Evolutionary conservation across 768 basidiomycete species (phyloP).

Genomic region (Boletus vinaceobasis): DNA sequence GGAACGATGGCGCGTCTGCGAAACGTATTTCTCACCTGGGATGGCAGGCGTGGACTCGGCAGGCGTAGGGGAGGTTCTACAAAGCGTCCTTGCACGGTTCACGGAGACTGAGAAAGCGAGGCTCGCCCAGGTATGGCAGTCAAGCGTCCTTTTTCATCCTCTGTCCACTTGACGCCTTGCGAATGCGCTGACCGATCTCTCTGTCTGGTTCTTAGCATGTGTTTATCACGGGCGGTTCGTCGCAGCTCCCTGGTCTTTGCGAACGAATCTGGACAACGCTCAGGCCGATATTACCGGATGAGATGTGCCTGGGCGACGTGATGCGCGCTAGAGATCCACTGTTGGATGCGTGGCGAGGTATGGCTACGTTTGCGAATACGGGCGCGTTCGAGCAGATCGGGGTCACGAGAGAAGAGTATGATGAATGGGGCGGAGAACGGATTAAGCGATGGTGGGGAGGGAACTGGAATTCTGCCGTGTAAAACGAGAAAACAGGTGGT

Average conservation of each 20-base stretch:
- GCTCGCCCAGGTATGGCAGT: slow-evolving; percentile 62
- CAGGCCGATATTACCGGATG: slow-evolving; percentile 83
- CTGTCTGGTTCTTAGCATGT: slow-evolving; percentile 62
- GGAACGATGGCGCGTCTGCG: slow-evolving; percentile 88
- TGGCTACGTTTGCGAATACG: slow-evolving; percentile 73
- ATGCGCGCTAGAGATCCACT: slow-evolving; percentile 59
- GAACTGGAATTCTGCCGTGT: slow-evolving; percentile 62
- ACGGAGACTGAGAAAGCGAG: slow-evolving; percentile 60
- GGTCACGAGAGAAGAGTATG: slow-evolving; percentile 79
- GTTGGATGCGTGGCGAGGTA: slow-evolving; percentile 88
- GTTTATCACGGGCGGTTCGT: slow-evolving; percentile 82
- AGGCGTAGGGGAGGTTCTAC: slow-evolving; percentile 88
- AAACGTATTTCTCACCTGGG: slow-evolving; percentile 88
- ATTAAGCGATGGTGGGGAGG: slow-evolving; percentile 91
- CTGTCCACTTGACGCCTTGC: background rate
- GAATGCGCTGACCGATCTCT: background rate
- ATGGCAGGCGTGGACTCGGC: slow-evolving; percentile 96
- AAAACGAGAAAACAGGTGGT: background rate
- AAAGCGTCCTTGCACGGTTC: slow-evolving; percentile 76
- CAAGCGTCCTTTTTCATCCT: slow-evolving; percentile 5
- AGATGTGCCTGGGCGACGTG: slow-evolving; percentile 62
- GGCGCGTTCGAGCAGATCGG: slow-evolving; percentile 50
- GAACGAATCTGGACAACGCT: slow-evolving; percentile 68
- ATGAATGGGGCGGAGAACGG: slow-evolving; percentile 86
- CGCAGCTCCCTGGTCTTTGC: slow-evolving; percentile 66